These are phyloP conservation scores for Yarrowia deformans DNA, from an alignment of 805 yeast genomes.

Conservation along the genomic window DNA sequence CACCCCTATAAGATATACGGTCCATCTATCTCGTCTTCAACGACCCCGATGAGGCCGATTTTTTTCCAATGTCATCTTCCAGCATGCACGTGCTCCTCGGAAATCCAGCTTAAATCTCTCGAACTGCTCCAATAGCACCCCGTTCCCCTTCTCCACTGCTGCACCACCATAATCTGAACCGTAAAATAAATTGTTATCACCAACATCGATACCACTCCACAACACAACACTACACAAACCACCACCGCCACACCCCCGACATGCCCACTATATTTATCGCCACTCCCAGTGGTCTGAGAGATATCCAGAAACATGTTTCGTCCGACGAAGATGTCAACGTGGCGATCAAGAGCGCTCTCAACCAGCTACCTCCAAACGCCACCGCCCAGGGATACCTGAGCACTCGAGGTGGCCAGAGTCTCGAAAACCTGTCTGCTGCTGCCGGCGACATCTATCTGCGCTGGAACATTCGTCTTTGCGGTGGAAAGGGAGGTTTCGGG, in stretches of 20 bases:
- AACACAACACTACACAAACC: not conserved
- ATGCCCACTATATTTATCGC: conserved; percentile 41
- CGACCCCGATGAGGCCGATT: not conserved
- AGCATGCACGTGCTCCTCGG: not conserved
- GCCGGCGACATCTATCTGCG: conserved; percentile 22
- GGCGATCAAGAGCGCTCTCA: conserved; percentile 10
- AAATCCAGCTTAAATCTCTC: not conserved
- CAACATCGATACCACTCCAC: not conserved
- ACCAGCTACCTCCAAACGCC: conserved; percentile 21
- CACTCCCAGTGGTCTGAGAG: conserved; percentile 40
- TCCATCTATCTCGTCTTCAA: not conserved
- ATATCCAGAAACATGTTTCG: conserved; percentile 22
- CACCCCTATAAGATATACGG: too few relatives aligned
- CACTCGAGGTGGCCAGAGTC: conserved; percentile 11
- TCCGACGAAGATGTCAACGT: conserved; percentile 1
- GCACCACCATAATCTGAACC: conserved; percentile 2
- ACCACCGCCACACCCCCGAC: not conserved
- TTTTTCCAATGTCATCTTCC: not conserved
- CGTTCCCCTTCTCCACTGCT: not conserved
- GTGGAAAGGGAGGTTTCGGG: conserved; percentile 65
- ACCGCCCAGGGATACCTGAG: conserved; percentile 19
- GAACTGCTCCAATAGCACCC: too few relatives aligned
- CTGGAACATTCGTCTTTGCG: conserved; percentile 49
- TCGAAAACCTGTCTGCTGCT: not conserved
- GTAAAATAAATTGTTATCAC: not conserved